phyloP scores from a whole-genome alignment of 495 filamentous ascomycete genomes.

The Letharia columbiana region DNA sequence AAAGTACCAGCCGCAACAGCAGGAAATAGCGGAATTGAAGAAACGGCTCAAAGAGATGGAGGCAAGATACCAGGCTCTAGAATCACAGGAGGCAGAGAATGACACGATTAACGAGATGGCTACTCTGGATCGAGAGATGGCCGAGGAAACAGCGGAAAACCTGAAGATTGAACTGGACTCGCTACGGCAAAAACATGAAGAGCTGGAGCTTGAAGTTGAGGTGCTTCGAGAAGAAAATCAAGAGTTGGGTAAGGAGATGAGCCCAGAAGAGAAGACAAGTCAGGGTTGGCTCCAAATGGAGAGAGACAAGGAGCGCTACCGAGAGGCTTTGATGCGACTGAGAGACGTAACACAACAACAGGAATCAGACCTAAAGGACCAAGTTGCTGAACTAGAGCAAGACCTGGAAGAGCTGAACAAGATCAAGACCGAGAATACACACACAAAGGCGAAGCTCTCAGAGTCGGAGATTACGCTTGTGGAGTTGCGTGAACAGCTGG shows the following conservation, averaged over 20 bases:
- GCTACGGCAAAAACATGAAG: conserved; percentile 64
- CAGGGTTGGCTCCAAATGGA: conserved; percentile 90
- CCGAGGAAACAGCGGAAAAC: conserved; percentile 80
- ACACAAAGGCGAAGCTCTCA: conserved; percentile 60
- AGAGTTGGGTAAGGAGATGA: conserved; percentile 74
- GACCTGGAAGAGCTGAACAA: conserved; percentile 64
- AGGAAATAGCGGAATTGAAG: conserved; percentile 67
- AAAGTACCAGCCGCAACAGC: conserved; percentile 80
- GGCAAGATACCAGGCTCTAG: conserved; percentile 55
- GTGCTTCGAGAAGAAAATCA: conserved; percentile 80
- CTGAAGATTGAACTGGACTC: conserved; percentile 73
- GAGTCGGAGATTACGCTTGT: conserved; percentile 69
- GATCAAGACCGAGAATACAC: conserved; percentile 62
- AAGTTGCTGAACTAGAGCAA: conserved; percentile 69
- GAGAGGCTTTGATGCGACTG: conserved; percentile 73
- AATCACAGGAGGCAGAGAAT: conserved; percentile 68
- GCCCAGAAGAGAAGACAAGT: conserved; percentile 74
- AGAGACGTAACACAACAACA: conserved; percentile 80
- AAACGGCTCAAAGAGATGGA: conserved; percentile 72
- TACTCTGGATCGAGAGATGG: conserved; percentile 88
- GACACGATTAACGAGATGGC: conserved; percentile 81
- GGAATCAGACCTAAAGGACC: conserved; percentile 66
- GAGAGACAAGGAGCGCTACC: conserved; percentile 76
- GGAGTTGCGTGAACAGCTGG: conserved; percentile 83
- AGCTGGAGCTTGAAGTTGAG: conserved; percentile 80